Evolutionary conservation across 2,329 filamentous ascomycete genomes (phyloP), one percentile per base, ranked within the genome.

Genomic region (Cadophora malorum): DNA sequence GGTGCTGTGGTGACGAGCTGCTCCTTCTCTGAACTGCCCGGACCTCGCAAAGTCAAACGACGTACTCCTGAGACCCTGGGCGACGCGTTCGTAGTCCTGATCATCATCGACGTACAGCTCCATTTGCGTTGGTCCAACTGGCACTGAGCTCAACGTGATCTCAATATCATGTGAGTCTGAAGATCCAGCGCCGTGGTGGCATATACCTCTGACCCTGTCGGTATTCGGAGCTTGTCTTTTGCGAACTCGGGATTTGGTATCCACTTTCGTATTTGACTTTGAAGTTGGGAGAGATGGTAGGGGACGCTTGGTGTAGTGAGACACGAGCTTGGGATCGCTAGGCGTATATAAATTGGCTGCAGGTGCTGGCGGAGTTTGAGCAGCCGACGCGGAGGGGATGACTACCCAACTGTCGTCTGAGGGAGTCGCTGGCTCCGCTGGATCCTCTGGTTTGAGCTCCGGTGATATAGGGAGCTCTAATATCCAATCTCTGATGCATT

Each of bases 401-500:
- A 53, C 33, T 21, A 69, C 62, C 66, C 66, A 70, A 14, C 66
- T 67, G 2, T 66, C 65, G 33, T 63, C 59, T 16, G 49, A 33
- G 10, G 47, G 19, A 12, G 16, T 55, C 9, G 14, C 33, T 31
- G 56, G 63, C 19, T 25, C 12, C 9, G 19, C 41, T 35, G 56
- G 14, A 10, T 25, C 12, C 6, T 23, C 52, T 45, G 63, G n/a
- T 16, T 25, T 9, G 2, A 21, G 33, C 49, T 65, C 56, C 38
- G 63, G 52, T 0, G 31, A 23, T 31, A 38, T 19, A 25, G 56
- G 47, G n/a, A 58, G 52, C 14, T 64, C 52, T 1, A 74, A 56
- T 12, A 61, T 53, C 71, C 73, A 74, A 23, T 71, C 69, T 19
- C 47, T 23, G 3, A 75, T 64, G 55, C 71, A 74, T 12, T 47